Conservation (phyloP, 108 stramenopile genomes). For the Seminavis robusta region DNA sequence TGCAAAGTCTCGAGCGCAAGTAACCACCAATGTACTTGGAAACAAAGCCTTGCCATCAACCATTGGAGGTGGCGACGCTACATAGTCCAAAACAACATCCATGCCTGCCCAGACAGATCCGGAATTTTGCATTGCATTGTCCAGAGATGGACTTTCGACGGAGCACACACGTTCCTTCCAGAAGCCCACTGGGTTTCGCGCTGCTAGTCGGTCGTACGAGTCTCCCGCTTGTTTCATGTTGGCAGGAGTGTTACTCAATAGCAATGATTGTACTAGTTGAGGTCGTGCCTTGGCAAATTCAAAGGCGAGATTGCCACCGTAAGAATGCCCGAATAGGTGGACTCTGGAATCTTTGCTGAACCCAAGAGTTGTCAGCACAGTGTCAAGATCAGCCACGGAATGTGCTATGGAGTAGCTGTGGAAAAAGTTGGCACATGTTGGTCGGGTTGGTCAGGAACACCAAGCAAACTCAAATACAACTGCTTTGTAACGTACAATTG, state of each 20-base stretch:
- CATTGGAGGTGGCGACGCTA: background rate
- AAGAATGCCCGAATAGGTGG: slow-evolving; percentile 7
- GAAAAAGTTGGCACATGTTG: background rate
- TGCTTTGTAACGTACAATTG: background rate
- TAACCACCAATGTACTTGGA: background rate
- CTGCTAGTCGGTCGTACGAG: background rate
- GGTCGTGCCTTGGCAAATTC: background rate
- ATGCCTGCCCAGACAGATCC: background rate
- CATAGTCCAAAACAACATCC: slow-evolving; percentile 10
- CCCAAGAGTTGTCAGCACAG: background rate
- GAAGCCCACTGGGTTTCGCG: background rate
- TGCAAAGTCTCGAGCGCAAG: background rate
- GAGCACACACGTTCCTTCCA: background rate
- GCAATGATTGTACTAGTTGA: background rate
- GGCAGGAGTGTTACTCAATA: background rate
- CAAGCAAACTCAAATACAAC: background rate
- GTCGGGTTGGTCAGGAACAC: background rate
- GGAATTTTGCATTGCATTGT: background rate
- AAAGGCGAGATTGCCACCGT: background rate
- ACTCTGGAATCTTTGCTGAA: background rate
- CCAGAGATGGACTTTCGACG: background rate
- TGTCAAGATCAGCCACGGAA: background rate
- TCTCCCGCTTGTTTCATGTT: slow-evolving; percentile 3
- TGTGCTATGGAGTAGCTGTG: background rate
- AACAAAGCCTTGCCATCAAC: background rate